Evolutionary conservation across 306 rosid genomes (phyloP).

Genomic region (Prinsepia uniflora): DNA sequence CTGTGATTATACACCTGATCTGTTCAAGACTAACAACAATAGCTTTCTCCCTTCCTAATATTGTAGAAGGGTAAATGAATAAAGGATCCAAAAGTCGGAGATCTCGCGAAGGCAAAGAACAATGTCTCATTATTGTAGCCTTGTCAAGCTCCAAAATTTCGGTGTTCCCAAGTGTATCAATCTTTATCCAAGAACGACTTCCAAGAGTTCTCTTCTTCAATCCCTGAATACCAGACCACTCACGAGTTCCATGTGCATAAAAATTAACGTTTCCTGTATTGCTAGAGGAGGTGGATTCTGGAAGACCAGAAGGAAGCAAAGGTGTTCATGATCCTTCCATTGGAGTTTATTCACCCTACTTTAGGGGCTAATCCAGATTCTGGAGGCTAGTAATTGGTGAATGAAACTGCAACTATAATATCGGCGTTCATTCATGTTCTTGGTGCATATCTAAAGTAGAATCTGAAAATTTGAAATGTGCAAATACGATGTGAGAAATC

Average conservation of each 20-base stretch:
- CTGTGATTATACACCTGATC: constrained; percentile 86
- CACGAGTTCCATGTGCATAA: constrained; percentile 37
- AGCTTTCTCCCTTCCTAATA: constrained; percentile 87
- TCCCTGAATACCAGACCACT: constrained; percentile 41
- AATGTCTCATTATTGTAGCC: constrained; percentile 81
- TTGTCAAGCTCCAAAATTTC: constrained; percentile 76
- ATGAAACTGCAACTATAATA: neutral
- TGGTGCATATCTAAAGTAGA: neutral
- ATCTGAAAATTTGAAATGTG: constrained; percentile 6
- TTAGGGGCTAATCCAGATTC: constrained; percentile 13
- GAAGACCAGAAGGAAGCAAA: constrained; percentile 28
- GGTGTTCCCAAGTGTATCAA: constrained; percentile 57
- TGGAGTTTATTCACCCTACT: constrained; percentile 19
- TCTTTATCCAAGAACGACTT: constrained; percentile 92
- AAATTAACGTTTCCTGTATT: constrained; percentile 26
- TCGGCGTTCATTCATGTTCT: neutral
- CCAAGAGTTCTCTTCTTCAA: constrained; percentile 90
- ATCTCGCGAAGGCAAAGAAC: constrained; percentile 91
- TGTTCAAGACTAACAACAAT: constrained; percentile 94
- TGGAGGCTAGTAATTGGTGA: neutral
- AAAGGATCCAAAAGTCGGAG: constrained; percentile 86
- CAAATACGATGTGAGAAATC: neutral
- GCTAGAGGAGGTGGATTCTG: constrained; percentile 31
- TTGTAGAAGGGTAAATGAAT: constrained; percentile 85
- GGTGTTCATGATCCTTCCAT: constrained; percentile 48